A percentile compares a stretch with the other conserved stretches of the same genome.
phyloP scores from a whole-genome alignment of 345 rosid genomes.

The Turritis glabra region DNA sequence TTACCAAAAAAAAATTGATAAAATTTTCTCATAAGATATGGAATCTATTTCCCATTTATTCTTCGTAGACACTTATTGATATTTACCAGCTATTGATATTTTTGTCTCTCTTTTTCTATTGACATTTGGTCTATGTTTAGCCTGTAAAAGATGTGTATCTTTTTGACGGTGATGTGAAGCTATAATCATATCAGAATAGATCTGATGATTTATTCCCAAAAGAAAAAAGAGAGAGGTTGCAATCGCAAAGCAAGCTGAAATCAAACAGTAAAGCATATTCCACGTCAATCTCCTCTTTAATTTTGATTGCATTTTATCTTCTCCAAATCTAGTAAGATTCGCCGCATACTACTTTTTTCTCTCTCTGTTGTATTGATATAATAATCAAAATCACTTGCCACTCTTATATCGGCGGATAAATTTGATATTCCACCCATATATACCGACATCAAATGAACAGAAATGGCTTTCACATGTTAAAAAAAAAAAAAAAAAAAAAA shows the following conservation, averaged over 20 bases:
- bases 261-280: constrained; percentile 31
- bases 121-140: not conserved
- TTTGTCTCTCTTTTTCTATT: not conserved
- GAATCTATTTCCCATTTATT: constrained; percentile 20
- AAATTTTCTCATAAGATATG: constrained; percentile 10
- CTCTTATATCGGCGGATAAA: constrained; percentile 14
- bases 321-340: constrained; percentile 37
- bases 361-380: not conserved
- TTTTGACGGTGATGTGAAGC: constrained; percentile 27
- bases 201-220: constrained; percentile 22
- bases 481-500: not conserved
- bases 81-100: not conserved
- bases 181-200: constrained; percentile 19
- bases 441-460: constrained; percentile 35
- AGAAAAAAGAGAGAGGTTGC: constrained; percentile 10
- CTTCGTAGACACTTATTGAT: not conserved
- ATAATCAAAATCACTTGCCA: constrained; percentile 12
- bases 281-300: constrained; percentile 31
- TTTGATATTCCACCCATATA: constrained; percentile 21
- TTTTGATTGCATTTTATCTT: constrained; percentile 29
- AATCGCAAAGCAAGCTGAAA: constrained; percentile 13
- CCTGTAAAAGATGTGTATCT: not conserved
- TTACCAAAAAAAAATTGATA: too few relatives aligned
- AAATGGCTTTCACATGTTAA: constrained; percentile 13
- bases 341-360: not conserved